Conservation (phyloP, 805 yeast genomes). For the Kuraishia ogatae region DNA sequence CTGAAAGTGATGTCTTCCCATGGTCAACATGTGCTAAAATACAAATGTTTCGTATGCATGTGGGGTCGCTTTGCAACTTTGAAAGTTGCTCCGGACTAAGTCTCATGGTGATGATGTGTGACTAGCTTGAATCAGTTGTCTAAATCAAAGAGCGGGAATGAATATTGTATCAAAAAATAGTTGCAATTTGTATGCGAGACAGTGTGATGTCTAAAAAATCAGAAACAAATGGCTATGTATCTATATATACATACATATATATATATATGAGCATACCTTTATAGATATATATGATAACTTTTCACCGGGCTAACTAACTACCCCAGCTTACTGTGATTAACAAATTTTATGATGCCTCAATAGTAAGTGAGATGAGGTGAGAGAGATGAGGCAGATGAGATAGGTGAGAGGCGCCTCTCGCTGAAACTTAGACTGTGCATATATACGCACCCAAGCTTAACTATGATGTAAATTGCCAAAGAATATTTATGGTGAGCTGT, state of each 20-base stretch:
- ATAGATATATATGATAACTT: background rate
- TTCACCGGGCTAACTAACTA: background rate
- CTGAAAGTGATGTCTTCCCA: constrained; percentile 94
- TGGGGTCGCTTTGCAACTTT: constrained; percentile 60
- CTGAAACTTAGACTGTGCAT: too few relatives aligned
- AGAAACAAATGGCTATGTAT: background rate
- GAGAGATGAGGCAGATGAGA: too few relatives aligned
- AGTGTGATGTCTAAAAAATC: background rate
- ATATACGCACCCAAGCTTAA: too few relatives aligned
- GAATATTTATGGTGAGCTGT: too few relatives aligned
- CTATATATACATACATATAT: background rate
- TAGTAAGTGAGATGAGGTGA: too few relatives aligned
- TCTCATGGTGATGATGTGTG: constrained; percentile 27
- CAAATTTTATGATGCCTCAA: background rate
- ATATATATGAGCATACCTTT: background rate
- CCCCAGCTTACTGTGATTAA: background rate
- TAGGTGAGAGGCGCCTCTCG: too few relatives aligned
- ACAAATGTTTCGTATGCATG: constrained; percentile 79
- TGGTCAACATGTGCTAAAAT: constrained; percentile 98
- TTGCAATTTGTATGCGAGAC: too few relatives aligned
- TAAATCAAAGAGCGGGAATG: too few relatives aligned
- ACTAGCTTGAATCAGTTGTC: too few relatives aligned
- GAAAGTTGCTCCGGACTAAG: constrained; percentile 57
- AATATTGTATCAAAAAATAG: too few relatives aligned
- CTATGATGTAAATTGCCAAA: too few relatives aligned